Evolutionary conservation across 192 early-diverging fungal genomes (phyloP).

Genomic region (Coemansia sp.): DNA sequence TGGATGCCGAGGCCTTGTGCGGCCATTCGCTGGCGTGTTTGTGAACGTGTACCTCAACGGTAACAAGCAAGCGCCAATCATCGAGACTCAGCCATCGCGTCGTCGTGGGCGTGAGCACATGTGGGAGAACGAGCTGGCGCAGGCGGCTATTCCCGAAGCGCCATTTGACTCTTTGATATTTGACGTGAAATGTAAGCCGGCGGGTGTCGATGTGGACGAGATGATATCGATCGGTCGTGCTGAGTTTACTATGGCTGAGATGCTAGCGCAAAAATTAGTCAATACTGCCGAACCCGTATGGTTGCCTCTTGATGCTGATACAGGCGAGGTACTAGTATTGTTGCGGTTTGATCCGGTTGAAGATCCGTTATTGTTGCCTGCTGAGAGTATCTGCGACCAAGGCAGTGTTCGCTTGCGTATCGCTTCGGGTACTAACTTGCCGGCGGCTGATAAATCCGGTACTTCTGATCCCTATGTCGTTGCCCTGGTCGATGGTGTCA

Average conservation of each 20-base stretch:
- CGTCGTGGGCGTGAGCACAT: slow-evolving; percentile 50
- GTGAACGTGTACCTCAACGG: slow-evolving; percentile 50
- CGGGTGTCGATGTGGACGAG: slow-evolving; percentile 42
- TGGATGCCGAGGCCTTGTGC: slow-evolving; percentile 49
- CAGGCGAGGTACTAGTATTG: slow-evolving; percentile 53
- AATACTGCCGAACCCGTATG: slow-evolving; percentile 52
- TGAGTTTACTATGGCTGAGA: slow-evolving; percentile 48
- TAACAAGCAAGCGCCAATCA: slow-evolving; percentile 47
- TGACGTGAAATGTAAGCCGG: slow-evolving; percentile 43
- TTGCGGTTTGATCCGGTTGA: slow-evolving; percentile 53
- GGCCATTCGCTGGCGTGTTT: slow-evolving; percentile 51
- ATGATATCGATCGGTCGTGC: slow-evolving; percentile 54
- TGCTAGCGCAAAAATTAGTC: slow-evolving; percentile 44
- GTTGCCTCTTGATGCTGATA: slow-evolving; percentile 53
- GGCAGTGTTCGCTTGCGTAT: slow-evolving; percentile 65
- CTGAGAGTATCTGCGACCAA: slow-evolving; percentile 59
- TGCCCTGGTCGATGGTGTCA: slow-evolving; percentile 63
- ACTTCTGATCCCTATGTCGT: slow-evolving; percentile 73
- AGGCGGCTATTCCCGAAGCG: slow-evolving; percentile 45
- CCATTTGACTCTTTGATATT: slow-evolving; percentile 37
- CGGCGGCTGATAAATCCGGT: slow-evolving; percentile 70
- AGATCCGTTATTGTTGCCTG: slow-evolving; percentile 38
- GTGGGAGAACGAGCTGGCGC: slow-evolving; percentile 52
- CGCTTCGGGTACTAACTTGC: slow-evolving; percentile 59
- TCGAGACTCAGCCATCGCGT: slow-evolving; percentile 46